These are phyloP conservation scores for Raddia distichophylla DNA, from an alignment of 176 grass and related monocot genomes.

Conservation along the genomic window DNA sequence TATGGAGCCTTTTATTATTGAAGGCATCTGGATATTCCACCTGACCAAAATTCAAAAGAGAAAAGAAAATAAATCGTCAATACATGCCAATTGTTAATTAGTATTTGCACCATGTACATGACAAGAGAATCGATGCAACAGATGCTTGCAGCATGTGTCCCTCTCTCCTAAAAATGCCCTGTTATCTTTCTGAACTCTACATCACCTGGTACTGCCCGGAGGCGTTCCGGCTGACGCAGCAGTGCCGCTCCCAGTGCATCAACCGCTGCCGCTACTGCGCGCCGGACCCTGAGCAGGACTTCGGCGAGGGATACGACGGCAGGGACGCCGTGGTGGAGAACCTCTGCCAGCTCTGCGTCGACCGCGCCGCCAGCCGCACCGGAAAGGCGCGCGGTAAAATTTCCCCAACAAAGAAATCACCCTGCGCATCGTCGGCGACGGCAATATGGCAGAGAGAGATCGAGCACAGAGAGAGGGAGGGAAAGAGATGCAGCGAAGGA, in stretches of 20 bases:
- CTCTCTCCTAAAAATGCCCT: slow-evolving; percentile 41
- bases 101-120: neutral
- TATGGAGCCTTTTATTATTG: slow-evolving; percentile 93
- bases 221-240: slow-evolving; percentile 54
- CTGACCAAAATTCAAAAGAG: slow-evolving; percentile 44
- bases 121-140: slow-evolving; percentile 7
- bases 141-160: slow-evolving; percentile 44
- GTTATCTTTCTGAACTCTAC: slow-evolving; percentile 51
- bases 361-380: slow-evolving; percentile 72
- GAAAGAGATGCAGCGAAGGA: too few relatives aligned
- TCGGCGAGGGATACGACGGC: slow-evolving; percentile 78
- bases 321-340: slow-evolving; percentile 92
- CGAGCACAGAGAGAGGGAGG: too few relatives aligned
- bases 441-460: too few relatives aligned
- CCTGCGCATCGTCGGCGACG: too few relatives aligned
- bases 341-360: slow-evolving; percentile 85
- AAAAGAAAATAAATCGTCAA: neutral
- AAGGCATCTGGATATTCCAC: slow-evolving; percentile 92
- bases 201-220: slow-evolving; percentile 97
- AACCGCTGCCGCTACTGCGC: slow-evolving; percentile 91
- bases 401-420: too few relatives aligned
- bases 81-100: neutral
- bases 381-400: neutral
- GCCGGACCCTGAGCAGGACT: slow-evolving; percentile 90
- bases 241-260: slow-evolving; percentile 92